Conservation (phyloP, 306 rosid genomes). For the Prunus armeniaca region DNA sequence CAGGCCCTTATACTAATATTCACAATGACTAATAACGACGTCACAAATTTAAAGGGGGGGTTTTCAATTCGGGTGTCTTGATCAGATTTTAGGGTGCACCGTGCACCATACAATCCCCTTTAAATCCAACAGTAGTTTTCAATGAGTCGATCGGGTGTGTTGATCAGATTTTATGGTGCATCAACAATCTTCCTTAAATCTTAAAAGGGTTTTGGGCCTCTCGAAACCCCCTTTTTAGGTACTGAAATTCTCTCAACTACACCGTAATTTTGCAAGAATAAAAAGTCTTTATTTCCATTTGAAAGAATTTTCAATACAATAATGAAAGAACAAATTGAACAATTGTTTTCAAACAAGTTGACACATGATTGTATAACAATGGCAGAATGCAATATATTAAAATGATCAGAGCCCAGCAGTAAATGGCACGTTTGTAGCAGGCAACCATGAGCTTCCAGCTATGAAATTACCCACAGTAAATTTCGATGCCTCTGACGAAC, state of each 20-base stretch:
- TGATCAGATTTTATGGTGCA: not conserved
- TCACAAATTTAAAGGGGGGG: no score
- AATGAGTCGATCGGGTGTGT: no score
- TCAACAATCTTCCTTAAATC: not conserved
- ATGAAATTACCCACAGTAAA: conserved; percentile 42
- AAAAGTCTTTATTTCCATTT: not conserved
- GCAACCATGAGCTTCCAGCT: conserved; percentile 49
- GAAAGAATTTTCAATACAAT: not conserved
- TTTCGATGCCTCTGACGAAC: conserved; percentile 29
- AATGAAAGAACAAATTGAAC: not conserved
- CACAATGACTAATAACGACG: no score
- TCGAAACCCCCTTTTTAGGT: not conserved
- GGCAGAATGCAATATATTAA: not conserved
- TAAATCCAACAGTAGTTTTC: no score
- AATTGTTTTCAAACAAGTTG: not conserved
- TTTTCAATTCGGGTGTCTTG: no score
- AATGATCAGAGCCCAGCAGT: conserved; percentile 20
- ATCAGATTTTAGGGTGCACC: no score
- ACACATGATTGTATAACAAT: not conserved
- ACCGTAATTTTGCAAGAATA: not conserved
- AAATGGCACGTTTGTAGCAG: conserved; percentile 47
- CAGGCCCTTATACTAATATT: not conserved
- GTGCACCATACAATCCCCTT: no score
- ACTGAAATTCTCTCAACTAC: not conserved
- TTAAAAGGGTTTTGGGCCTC: not conserved